Evolutionary conservation across 306 rosid species (phyloP), one percentile per base, ranked within the genome.

Genomic region (Senna tora): DNA sequence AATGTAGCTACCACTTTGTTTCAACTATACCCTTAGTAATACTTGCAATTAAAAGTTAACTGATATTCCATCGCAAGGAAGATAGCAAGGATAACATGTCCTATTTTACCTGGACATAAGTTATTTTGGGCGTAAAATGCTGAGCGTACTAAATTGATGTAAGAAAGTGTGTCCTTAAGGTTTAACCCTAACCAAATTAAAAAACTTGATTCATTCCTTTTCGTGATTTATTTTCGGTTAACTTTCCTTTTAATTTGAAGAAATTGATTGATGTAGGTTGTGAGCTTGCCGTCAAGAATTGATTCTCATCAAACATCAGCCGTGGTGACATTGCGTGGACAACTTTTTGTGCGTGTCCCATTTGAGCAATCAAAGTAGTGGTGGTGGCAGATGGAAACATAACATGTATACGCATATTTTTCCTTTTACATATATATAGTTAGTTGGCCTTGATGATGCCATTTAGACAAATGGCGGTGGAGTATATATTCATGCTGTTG

Each of bases 271-370:
- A 10, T 58, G 41, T 87, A 95, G 99, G 94, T 88, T 41, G 96
- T 95, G 15, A 87, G 83, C 82, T 78, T 95, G 67, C 96, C 99
- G 4, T 81, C 97, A 72, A 88, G 96, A 81, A 95, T 95, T 36
- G 99, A 95, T 79, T 96, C 99, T 15, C 97, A 91, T 73, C 97
- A 89, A 85, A 89, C 99, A 30, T 91, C 99, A 0, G 97, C 99
- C 1, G 97, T 95, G 79, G 99, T 95, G 65, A 95, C 99, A 9
- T 83, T 95, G 82, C 97, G 91, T 34, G 99, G 99, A 15, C 97
- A 95, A 75, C 79, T 95, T 87, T 95, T 89, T 84, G 89, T 95
- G 65, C 99, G 99, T 7, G 92, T 89, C 43, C 99, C 99, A 7
- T 91, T 91, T 77, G 99, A 88, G 81, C 93, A 81, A 71, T 84